Evolutionary conservation across 352 stramenopile species (phyloP).

Genomic region (Globisporangium barbulae): DNA sequence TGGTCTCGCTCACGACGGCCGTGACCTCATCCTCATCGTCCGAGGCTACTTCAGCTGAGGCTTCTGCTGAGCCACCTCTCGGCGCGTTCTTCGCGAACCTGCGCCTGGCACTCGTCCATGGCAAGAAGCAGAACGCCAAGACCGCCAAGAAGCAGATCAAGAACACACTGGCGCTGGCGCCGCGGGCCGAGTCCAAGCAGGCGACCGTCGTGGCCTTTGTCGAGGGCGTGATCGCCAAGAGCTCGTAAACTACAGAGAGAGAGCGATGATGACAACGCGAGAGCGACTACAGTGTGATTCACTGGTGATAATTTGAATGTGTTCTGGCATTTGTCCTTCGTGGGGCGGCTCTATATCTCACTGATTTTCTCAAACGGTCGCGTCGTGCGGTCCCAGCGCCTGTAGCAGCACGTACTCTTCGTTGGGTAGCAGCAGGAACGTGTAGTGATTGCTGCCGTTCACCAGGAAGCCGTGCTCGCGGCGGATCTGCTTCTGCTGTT

Average conservation of each 20-base stretch:
- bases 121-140: constrained; percentile 60
- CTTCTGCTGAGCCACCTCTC: constrained; percentile 16
- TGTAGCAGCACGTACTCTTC: constrained; percentile 76
- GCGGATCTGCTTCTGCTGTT: constrained; percentile 6
- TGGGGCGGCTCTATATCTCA: background rate
- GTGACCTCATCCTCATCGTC: background rate
- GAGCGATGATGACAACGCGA: background rate
- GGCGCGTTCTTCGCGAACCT: constrained; percentile 54
- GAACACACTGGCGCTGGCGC: constrained; percentile 27
- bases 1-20: constrained; percentile 15
- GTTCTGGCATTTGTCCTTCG: background rate
- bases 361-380: constrained; percentile 29
- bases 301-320: constrained; percentile 6
- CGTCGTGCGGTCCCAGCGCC: constrained; percentile 63
- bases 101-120: constrained; percentile 58
- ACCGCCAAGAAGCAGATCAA: constrained; percentile 68
- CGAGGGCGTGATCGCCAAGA: constrained; percentile 53
- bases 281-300: background rate
- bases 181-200: constrained; percentile 23
- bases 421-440: constrained; percentile 60
- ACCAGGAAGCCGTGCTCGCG: constrained; percentile 74
- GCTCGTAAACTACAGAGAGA: constrained; percentile 11
- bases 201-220: constrained; percentile 57
- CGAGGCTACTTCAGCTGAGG: background rate
- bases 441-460: constrained; percentile 79